Percentiles rank a stretch among this genome's conserved stretches.
These are phyloP conservation scores for Pyrus pyrifolia DNA, from an alignment of 306 rosid species.

Conservation along the genomic window DNA sequence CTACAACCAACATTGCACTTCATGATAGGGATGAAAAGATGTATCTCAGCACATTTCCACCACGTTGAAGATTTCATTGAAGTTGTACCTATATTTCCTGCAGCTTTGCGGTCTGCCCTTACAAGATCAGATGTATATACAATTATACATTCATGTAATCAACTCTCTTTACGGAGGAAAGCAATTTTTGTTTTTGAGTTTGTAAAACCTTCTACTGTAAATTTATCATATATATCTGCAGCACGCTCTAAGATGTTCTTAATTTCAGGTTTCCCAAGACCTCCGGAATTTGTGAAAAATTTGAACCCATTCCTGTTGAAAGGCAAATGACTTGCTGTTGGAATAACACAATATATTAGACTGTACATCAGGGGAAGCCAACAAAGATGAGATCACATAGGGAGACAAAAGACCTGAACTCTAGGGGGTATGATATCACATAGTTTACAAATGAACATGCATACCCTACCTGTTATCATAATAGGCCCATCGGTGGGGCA, in stretches of 20 bases:
- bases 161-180: constrained; percentile 42
- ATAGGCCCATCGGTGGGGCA: constrained; percentile 90
- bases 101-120: constrained; percentile 80
- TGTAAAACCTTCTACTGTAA: constrained; percentile 44
- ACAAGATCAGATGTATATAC: constrained; percentile 83
- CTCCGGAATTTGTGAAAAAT: constrained; percentile 86
- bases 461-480: constrained; percentile 79
- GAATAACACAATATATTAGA: constrained; percentile 12
- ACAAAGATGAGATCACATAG: neutral
- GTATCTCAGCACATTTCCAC: constrained; percentile 9
- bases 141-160: constrained; percentile 70
- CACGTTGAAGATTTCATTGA: constrained; percentile 20
- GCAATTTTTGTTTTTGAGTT: constrained; percentile 47
- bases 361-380: neutral
- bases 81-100: constrained; percentile 68
- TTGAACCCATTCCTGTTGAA: constrained; percentile 93
- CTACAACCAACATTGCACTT: constrained; percentile 12
- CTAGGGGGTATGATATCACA: neutral
- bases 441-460: constrained; percentile 7
- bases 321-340: constrained; percentile 93
- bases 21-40: neutral
- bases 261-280: constrained; percentile 92
- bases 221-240: constrained; percentile 59
- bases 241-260: constrained; percentile 82
- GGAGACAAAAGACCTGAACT: neutral